phyloP scores from a whole-genome alignment of 225 moss, liverwort and hornwort species.

The Lunularia cruciata region DNA sequence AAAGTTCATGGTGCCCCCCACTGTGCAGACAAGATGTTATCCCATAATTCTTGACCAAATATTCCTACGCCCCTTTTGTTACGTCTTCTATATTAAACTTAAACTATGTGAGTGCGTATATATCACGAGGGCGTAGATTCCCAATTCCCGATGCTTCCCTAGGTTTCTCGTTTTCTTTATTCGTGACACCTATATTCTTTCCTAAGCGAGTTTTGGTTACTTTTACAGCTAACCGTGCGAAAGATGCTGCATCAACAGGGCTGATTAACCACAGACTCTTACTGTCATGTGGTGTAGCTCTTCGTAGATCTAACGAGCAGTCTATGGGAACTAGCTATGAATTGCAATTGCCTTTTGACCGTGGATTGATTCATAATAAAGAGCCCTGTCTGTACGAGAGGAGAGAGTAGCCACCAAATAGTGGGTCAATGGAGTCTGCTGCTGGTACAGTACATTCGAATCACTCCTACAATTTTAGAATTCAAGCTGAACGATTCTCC shows the following conservation, averaged over 20 bases:
- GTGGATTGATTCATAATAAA: too few relatives aligned
- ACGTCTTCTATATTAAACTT: not conserved
- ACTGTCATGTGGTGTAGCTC: too few relatives aligned
- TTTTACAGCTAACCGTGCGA: too few relatives aligned
- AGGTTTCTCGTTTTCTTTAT: not conserved
- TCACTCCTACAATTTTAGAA: not conserved
- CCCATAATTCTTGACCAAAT: too few relatives aligned
- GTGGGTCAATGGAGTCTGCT: not conserved
- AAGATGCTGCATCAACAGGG: too few relatives aligned
- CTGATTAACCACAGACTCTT: too few relatives aligned
- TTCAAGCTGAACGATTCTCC: not conserved
- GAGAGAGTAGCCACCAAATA: not conserved
- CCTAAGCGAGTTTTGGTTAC: not conserved
- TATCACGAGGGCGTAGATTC: not conserved
- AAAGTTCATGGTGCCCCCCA: not conserved
- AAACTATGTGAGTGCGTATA: too few relatives aligned
- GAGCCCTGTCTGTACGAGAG: too few relatives aligned
- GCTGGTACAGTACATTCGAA: not conserved
- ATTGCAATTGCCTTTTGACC: too few relatives aligned
- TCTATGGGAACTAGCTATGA: too few relatives aligned
- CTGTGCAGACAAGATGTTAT: conserved; percentile 5
- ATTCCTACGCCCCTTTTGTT: not conserved
- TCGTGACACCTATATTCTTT: not conserved
- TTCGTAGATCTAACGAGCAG: too few relatives aligned
- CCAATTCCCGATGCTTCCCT: not conserved